Evolutionary conservation across 2,329 filamentous ascomycete genomes (phyloP).

Genomic region (Fusarium lyarnte): DNA sequence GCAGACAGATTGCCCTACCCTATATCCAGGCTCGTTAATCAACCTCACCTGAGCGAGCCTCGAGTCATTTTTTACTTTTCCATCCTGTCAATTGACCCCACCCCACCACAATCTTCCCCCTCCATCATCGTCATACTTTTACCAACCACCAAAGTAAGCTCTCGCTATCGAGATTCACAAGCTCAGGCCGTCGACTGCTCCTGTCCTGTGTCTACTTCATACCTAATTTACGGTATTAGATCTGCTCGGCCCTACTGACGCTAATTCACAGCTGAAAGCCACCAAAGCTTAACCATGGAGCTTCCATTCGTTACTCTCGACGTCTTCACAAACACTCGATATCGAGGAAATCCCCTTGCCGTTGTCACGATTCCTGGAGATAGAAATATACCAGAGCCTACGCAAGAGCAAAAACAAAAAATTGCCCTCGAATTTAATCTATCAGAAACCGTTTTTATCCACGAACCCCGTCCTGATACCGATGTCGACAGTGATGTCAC

Average conservation of each 20-base stretch:
- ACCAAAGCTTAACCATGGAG: conserved; percentile 48
- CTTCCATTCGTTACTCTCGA: conserved; percentile 64
- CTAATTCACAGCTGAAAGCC: conserved; percentile 1
- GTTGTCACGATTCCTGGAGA: conserved; percentile 62
- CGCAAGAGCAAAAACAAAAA: conserved; percentile 63
- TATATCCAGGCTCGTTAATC: conserved; percentile 6
- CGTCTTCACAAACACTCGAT: conserved; percentile 64
- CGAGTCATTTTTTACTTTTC: conserved; percentile 26
- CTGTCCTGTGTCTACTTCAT: neutral
- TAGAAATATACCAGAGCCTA: conserved; percentile 48
- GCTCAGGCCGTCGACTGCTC: neutral
- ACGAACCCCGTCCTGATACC: conserved; percentile 53
- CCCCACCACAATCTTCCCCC: conserved; percentile 24
- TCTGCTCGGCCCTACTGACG: neutral
- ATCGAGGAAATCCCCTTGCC: conserved; percentile 68
- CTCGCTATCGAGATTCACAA: conserved; percentile 24
- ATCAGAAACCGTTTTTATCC: conserved; percentile 71
- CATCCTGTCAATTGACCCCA: conserved; percentile 7
- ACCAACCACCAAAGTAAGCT: neutral
- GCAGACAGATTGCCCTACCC: conserved; percentile 17
- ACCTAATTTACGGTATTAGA: neutral
- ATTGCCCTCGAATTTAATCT: conserved; percentile 72
- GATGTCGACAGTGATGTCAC: conserved; percentile 44
- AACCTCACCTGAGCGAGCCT: neutral
- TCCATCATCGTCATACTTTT: conserved; percentile 22